Conservation (phyloP, 768 basidiomycete genomes). For the Mycena crocata region DNA sequence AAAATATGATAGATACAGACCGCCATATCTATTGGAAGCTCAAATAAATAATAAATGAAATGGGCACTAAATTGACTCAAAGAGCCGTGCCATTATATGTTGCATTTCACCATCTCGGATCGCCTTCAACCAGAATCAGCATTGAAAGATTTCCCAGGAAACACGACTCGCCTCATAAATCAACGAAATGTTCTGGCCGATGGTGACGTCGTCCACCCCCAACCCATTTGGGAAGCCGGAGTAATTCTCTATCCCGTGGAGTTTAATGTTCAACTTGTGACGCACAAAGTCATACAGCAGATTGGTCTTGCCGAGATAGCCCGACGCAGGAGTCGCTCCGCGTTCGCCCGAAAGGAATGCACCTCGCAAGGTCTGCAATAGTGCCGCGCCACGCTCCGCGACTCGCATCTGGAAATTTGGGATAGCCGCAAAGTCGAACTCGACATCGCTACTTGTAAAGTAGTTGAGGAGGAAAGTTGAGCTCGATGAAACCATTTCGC, state of each 20-base stretch:
- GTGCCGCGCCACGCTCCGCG: conserved; percentile 55
- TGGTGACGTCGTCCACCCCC: conserved; percentile 63
- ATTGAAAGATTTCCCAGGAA: not conserved
- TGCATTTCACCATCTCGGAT: conserved; percentile 80
- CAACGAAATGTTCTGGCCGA: conserved; percentile 79
- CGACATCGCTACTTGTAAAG: too few relatives aligned
- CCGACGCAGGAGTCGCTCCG: conserved; percentile 75
- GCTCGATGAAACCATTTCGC: conserved; percentile 66
- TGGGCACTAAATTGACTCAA: conserved; percentile 48
- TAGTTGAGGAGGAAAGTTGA: conserved; percentile 61
- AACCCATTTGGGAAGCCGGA: conserved; percentile 54
- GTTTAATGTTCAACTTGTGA: conserved; percentile 69
- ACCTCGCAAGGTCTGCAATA: conserved; percentile 61
- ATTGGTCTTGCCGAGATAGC: conserved; percentile 68
- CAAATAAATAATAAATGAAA: too few relatives aligned
- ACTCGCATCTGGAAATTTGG: conserved; percentile 66
- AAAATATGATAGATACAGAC: too few relatives aligned
- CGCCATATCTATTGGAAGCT: too few relatives aligned
- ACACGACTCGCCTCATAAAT: conserved; percentile 33
- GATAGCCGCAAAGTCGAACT: too few relatives aligned
- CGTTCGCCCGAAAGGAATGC: conserved; percentile 69
- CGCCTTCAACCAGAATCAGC: conserved; percentile 46
- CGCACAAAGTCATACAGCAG: conserved; percentile 79
- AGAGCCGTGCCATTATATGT: conserved; percentile 65
- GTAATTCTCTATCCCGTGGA: conserved; percentile 83